Evolutionary conservation across 306 rosid genomes (phyloP), one percentile per base, ranked within the genome.

Genomic region (Prunus mira): DNA sequence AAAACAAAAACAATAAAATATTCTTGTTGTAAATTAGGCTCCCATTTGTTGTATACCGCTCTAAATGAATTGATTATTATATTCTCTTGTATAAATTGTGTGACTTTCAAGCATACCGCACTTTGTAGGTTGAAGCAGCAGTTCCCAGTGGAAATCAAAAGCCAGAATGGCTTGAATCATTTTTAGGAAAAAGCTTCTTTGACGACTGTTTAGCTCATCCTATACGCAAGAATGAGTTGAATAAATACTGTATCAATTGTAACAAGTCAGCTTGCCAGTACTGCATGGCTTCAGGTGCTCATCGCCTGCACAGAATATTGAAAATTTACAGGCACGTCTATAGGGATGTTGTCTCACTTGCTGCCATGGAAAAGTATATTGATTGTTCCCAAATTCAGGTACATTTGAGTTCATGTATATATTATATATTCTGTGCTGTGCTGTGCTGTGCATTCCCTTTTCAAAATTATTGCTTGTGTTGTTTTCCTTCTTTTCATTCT

Each of bases 321-420:
- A 76, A 80, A 67, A 32, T 88, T 61, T 76, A 76, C 74, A 84
- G 85, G 45, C 84, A 87, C 75, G 43, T 79, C 76, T 81, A 81
- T 70, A 84, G 64, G 73, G 86, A 79, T 65, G 93, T 79, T 14
- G 86, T 89, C 65, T 68, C 89, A 13, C 73, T 81, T 55, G 8
- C 46, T 72, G 41, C 86, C 38, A 75, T 89, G 84, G 82, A 84
- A 38, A 83, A 74, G 60, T 30, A 70, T 27, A 64, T 89, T 20
- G 89, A 89, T 58, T 80, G 79, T 77, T 81, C 91, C 18, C 62
- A 78, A 34, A 84, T 88, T 75, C 93, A 89, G 88, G 89, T 89
- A 83, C 15, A 64, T 50, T 18, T 22, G 12, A 9, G 12, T 22
- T 58, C 65, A 12, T 22, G 34, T 56, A 25, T 56, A 34, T 32